Base-by-base conservation (phyloP, 1,139 yeast genomes). In the Protomyces arabidopsidicola region DNA sequence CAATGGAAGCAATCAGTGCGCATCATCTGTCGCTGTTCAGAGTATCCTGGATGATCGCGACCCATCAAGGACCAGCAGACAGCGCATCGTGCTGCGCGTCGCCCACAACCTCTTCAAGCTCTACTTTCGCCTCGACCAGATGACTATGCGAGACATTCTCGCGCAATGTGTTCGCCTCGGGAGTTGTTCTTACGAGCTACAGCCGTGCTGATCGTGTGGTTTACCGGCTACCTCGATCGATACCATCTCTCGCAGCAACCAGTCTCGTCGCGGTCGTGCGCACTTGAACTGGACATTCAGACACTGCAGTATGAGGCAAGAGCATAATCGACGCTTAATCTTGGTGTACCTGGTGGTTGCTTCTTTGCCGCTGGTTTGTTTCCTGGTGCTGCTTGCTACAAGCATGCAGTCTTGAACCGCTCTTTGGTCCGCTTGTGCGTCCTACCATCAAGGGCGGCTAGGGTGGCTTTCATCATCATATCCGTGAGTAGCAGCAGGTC, bases 271-370 rank as follows among this genome's bases (percentile, higher is more conserved):
- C 61, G 82, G 90, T 2, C 85, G 78, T 69, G 72, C 75, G 34
- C 90, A 88, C 71, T 77, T 89, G 53, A 69, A 75, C 36, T 86
- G 90, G 88, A 84, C 91, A 65, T 81, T 83, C 62, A 65, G 69
- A 2, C 76, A 81, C 62, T 77, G 85, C 60, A 81, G 81, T 1
- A 66, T 69, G 3, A 63, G 68, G 9, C 66, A 73, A 1, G 67
- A 72, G 4, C 55, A 63, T 3, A 55, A 55, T 35, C 55, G 60
- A 35, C 62, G 63, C 48, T 71, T 72, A 12, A 77, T 84, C 12
- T 73, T 86, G 50, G 77, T 80, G 62, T 81, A 82, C 65, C 75
- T 88, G 53, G 71, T 87, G 1, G 89, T 95, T 0, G 82, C 74
- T 2, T 71, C 75, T 2, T 60, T 78, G 20, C 69, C 78, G 1